Base-by-base conservation (phyloP, 2,329 filamentous ascomycete genomes). In the Botrytis paeoniae region DNA sequence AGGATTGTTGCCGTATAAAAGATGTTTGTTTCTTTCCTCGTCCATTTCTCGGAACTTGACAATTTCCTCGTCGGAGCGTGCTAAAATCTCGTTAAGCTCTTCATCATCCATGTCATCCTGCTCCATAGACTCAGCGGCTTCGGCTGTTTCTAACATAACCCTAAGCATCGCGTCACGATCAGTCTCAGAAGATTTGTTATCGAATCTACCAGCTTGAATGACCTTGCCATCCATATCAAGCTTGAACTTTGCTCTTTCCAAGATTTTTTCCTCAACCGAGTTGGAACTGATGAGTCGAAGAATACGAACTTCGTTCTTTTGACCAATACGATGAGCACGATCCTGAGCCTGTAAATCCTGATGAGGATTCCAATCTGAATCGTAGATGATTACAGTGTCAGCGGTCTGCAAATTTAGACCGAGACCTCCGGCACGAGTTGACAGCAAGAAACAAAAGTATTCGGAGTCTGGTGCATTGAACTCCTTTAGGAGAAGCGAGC, bases 171-270 rank as follows among this genome's bases (percentile, higher is more conserved):
- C 95, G 80, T 99, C 96, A 86, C 96, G 93, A 83, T 99, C 96
- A 71, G 97, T 97, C 82, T 98, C 96, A 0, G 96, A 98, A 1
- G 96, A 99, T 81, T 98, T 99, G 85, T 99, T 98, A 79, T 99
- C 96, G 85, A 99, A 99, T 81, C 97, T 97, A 90, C 96, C 96
- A 74, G 96, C 96, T 82, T 99, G 96, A 78, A 99, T 99, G 81
- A 99, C 95, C 83, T 99, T 99, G 85, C 96, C 95, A 81, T 99
- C 96, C 92, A 99, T 98, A 82, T 98, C 95, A 76, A 99, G 89
- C 88, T 99, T 99, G 88, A 92, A 99, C 78, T 97, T 92, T 4
- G 96, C 96, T 81, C 95, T 92, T 82, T 98, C 96, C 70, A 99
- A 86, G 81, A 99, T 99, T 86, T 98, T 98, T 83, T 99, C 96